phyloP scores from a whole-genome alignment of 306 rosid species.

The Astragalus glycyphyllos region DNA sequence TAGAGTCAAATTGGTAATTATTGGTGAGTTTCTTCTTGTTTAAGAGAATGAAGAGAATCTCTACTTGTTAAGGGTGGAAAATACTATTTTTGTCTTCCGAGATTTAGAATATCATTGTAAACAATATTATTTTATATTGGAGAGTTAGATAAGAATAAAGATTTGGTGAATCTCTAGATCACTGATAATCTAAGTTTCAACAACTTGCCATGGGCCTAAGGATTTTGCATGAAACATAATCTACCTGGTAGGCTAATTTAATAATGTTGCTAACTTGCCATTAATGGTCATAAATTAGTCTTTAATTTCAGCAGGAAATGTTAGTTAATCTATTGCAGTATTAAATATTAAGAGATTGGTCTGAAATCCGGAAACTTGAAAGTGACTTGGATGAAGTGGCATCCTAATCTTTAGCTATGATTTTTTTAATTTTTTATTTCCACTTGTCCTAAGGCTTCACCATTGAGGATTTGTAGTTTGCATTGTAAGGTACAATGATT shows the following conservation, averaged over 20 bases:
- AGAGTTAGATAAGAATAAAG: constrained; percentile 53
- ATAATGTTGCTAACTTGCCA: constrained; percentile 40
- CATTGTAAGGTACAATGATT: constrained; percentile 59
- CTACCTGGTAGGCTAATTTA: constrained; percentile 17
- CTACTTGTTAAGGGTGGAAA: neutral
- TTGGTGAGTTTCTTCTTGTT: constrained; percentile 1
- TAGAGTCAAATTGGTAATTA: constrained; percentile 8
- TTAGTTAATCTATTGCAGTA: constrained; percentile 5
- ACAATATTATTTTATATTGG: constrained; percentile 28
- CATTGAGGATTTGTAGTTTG: constrained; percentile 45
- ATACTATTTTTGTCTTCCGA: constrained; percentile 10
- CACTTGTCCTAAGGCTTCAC: constrained; percentile 36
- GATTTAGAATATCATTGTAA: constrained; percentile 41
- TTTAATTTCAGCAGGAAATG: constrained; percentile 11
- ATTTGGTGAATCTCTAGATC: constrained; percentile 51
- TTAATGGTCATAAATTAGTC: constrained; percentile 24
- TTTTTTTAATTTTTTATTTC: constrained; percentile 27
- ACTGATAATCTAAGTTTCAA: constrained; percentile 40
- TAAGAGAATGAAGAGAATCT: no score
- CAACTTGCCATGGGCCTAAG: constrained; percentile 36
- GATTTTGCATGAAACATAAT: constrained; percentile 33
- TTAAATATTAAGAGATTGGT: constrained; percentile 13
- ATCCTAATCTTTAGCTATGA: constrained; percentile 46
- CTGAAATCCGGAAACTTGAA: neutral
- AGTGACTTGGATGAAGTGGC: constrained; percentile 45